Evolutionary conservation across 306 rosid genomes (phyloP).

Genomic region (Citrullus colocynthis): DNA sequence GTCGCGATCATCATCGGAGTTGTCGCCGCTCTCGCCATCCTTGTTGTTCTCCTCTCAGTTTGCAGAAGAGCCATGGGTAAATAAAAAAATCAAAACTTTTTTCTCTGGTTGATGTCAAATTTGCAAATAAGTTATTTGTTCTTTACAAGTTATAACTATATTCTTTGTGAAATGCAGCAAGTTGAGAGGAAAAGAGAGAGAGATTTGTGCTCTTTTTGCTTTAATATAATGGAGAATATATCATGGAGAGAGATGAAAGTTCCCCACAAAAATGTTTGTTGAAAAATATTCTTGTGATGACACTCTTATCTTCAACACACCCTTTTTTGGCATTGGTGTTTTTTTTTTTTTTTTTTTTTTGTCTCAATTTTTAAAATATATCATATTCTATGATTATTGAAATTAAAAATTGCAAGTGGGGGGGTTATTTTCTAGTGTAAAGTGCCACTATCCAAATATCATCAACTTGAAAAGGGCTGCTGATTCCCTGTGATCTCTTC

Average conservation of each 20-base stretch:
- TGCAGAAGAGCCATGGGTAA: constrained; percentile 66
- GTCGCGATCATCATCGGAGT: constrained; percentile 76
- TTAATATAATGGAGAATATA: not conserved
- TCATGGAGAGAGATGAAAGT: not conserved
- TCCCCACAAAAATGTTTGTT: not conserved
- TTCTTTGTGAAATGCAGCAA: not conserved
- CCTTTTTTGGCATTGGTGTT: not conserved
- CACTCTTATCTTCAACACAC: not conserved
- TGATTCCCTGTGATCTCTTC: not conserved
- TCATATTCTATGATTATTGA: not conserved
- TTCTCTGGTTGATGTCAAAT: not conserved
- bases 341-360: not conserved
- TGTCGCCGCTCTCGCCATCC: constrained; percentile 51
- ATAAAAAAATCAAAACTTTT: not conserved
- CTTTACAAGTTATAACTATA: not conserved
- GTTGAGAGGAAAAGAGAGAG: not conserved
- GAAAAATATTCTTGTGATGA: not conserved
- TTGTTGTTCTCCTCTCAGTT: constrained; percentile 74
- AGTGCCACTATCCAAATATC: not conserved
- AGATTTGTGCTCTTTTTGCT: constrained; percentile 1
- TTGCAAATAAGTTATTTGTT: not conserved
- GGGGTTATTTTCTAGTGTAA: not conserved
- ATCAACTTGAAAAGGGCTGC: not conserved
- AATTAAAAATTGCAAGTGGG: not conserved
- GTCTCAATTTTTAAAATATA: constrained; percentile 1